A percentile compares a stretch with the other conserved stretches of the same genome.
phyloP scores from a whole-genome alignment of 306 rosid genomes.

The Quercus robur region DNA sequence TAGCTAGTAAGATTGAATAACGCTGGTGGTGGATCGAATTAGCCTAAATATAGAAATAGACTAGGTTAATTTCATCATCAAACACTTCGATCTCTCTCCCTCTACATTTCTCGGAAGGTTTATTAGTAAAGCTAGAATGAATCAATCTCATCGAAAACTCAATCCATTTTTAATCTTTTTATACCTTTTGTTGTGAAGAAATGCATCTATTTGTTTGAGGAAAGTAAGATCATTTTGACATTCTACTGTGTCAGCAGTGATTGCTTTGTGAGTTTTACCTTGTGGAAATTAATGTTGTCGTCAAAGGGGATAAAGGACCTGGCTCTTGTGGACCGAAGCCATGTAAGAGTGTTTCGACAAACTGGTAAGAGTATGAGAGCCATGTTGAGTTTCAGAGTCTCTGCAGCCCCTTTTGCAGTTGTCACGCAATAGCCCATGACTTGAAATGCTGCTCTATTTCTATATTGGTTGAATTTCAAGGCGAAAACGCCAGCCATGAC shows the following conservation, averaged over 20 bases:
- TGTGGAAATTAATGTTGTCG: slow-evolving; percentile 84
- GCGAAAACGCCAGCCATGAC: slow-evolving; percentile 46
- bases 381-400: slow-evolving; percentile 92
- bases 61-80: too few relatives aligned
- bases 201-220: too few relatives aligned
- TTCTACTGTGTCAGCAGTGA: not conserved
- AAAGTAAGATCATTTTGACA: not conserved
- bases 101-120: too few relatives aligned
- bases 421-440: slow-evolving; percentile 78
- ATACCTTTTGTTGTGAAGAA: too few relatives aligned
- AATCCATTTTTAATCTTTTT: not conserved
- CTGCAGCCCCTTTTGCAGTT: slow-evolving; percentile 89
- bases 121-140: not conserved
- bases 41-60: too few relatives aligned
- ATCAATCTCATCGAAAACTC: not conserved
- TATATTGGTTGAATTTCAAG: slow-evolving; percentile 84
- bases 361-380: slow-evolving; percentile 91
- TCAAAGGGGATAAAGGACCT: slow-evolving; percentile 74
- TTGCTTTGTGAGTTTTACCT: slow-evolving; percentile 36
- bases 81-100: too few relatives aligned
- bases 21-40: too few relatives aligned
- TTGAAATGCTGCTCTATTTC: slow-evolving; percentile 48
- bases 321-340: slow-evolving; percentile 89
- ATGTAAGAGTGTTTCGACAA: slow-evolving; percentile 82
- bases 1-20: too few relatives aligned